Percentiles rank a stretch among this genome's conserved stretches.
Evolutionary conservation across 2,329 filamentous ascomycete species (phyloP).

Genomic region (Paracamarosporium sp.): DNA sequence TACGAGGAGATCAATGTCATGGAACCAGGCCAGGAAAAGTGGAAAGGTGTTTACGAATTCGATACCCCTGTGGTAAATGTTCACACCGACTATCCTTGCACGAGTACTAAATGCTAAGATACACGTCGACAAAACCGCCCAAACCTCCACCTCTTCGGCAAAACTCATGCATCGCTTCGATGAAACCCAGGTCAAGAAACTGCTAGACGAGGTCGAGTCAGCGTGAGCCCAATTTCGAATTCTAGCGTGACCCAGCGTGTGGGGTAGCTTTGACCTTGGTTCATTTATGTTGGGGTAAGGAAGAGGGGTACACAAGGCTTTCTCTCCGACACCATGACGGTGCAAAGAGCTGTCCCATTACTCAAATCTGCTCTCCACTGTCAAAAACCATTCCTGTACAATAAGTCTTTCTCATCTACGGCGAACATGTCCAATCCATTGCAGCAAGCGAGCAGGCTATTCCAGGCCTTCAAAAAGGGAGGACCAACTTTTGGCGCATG

Average conservation of each 20-base stretch:
- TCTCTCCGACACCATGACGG: constrained; percentile 18
- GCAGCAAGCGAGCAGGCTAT: constrained; percentile 62
- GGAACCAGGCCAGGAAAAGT: constrained; percentile 65
- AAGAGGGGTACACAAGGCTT: constrained; percentile 9
- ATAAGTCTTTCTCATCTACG: neutral
- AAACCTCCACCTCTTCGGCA: constrained; percentile 63
- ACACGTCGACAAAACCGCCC: constrained; percentile 65
- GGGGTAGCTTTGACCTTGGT: constrained; percentile 1
- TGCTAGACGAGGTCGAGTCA: constrained; percentile 66
- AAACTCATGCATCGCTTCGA: constrained; percentile 84
- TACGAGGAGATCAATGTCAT: constrained; percentile 76
- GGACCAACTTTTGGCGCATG: constrained; percentile 62
- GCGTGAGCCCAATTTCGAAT: neutral
- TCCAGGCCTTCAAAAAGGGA: constrained; percentile 57
- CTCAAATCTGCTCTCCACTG: neutral
- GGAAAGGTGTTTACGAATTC: constrained; percentile 79
- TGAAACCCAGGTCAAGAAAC: constrained; percentile 67
- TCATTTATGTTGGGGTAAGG: neutral
- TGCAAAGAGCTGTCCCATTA: neutral
- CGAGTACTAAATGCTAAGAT: constrained; percentile 48
- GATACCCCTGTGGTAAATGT: constrained; percentile 77
- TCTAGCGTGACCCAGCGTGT: neutral
- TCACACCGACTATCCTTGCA: neutral
- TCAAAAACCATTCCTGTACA: neutral
- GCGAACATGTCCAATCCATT: constrained; percentile 49